Evolutionary conservation across 805 yeast genomes (phyloP), one percentile per base, ranked within the genome.

Genomic region (Metahyphopichia silvanorum): DNA sequence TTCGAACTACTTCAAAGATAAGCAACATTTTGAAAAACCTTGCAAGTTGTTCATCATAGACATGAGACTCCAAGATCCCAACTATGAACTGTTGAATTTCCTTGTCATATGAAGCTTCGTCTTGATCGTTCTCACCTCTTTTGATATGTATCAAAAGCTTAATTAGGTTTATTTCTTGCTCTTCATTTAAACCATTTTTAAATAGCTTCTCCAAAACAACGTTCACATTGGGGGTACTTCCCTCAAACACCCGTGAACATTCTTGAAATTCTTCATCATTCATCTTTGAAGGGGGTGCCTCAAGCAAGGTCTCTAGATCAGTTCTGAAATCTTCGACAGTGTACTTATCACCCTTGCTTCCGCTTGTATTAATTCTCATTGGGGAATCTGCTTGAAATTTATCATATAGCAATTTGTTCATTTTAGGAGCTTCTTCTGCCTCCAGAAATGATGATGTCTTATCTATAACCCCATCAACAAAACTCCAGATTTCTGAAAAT

Each of bases 341-440:
- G 25, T 49, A 54, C 3, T 31, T 28, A 16, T 52, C 57, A 6
- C 37, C 41, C 21, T 40, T 45, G 12, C 38, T 41, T 4, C 46
- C 48, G 3, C 43, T 49, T 1, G 49, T 42, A 28, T 42, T 50
- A 3, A 60, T 50, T 22, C 51, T 57, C 54, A 64, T 46, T 0
- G 71, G 71, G 1, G 69, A 57, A 6, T 62, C 69, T 4, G 44
- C 47, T 2, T 53, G 49, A 8, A 54, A 56, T 34, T 55, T 47
- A 39, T 45, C 49, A 46, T 23, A 49, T 27, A 25, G 29, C 30
- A 18, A 35, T 27, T n/a, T 34, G 18, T 15, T 26, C 14, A 26
- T 36, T 28, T 23, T 36, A 17, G 17, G 4, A 15, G 12, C 21
- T 19, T 31, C 21, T 10, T 26, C 14, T 17, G 36, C 21, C 14